Evolutionary conservation across 2,329 filamentous ascomycete species (phyloP).

Genomic region (Neofusicoccum sp.): DNA sequence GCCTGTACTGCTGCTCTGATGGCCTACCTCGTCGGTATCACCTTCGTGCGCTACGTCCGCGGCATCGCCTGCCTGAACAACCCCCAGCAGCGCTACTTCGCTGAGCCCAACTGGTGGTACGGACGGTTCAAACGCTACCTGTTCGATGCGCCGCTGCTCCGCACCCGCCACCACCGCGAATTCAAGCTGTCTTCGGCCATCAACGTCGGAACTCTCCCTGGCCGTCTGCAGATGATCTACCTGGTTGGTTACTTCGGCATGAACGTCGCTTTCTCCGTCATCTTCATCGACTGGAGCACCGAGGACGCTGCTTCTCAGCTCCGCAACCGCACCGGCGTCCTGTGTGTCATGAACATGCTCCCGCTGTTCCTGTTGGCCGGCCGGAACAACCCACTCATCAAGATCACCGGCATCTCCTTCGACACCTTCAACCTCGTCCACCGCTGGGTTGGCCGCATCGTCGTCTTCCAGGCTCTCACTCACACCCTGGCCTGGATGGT

Average conservation of each 20-base stretch:
- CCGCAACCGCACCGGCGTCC: slow-evolving; percentile 69
- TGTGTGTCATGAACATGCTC: slow-evolving; percentile 76
- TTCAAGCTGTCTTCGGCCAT: slow-evolving; percentile 54
- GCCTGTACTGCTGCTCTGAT: slow-evolving; percentile 65
- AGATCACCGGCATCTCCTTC: slow-evolving; percentile 72
- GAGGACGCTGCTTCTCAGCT: slow-evolving; percentile 68
- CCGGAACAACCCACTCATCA: slow-evolving; percentile 77
- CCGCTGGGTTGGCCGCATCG: slow-evolving; percentile 78
- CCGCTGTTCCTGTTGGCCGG: slow-evolving; percentile 75
- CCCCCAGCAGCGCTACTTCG: slow-evolving; percentile 79
- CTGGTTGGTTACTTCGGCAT: slow-evolving; percentile 52
- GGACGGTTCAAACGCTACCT: slow-evolving; percentile 50
- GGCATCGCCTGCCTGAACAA: slow-evolving; percentile 76
- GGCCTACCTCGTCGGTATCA: slow-evolving; percentile 66
- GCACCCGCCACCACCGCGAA: slow-evolving; percentile 53
- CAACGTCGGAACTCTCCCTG: slow-evolving; percentile 53
- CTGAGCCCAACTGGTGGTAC: slow-evolving; percentile 58
- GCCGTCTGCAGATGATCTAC: slow-evolving; percentile 51
- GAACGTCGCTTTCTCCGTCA: slow-evolving; percentile 50
- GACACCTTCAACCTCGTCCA: slow-evolving; percentile 83
- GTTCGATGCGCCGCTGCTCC: slow-evolving; percentile 51
- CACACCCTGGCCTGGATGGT: slow-evolving; percentile 66
- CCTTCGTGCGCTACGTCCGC: slow-evolving; percentile 68
- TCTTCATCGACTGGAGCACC: slow-evolving; percentile 64
- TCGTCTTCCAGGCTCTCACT: slow-evolving; percentile 67